Conservation (phyloP, 2,329 filamentous ascomycete genomes). For the Neonectria faginata region DNA sequence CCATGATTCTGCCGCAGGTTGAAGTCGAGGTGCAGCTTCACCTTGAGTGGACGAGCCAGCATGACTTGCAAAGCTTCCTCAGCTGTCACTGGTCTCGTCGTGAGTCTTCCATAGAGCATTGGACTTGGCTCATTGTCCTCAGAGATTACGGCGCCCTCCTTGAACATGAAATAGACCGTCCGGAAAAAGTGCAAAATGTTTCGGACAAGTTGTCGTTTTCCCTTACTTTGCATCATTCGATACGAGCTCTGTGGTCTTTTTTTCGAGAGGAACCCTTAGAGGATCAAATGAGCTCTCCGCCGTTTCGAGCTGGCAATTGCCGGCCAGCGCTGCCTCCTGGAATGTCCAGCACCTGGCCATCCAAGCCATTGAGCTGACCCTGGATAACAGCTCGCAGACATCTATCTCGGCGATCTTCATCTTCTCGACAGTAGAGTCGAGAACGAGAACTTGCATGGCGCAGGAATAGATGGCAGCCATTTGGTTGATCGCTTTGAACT, state of each 20-base stretch:
- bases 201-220: not conserved
- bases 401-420: not conserved
- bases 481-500: too few relatives aligned
- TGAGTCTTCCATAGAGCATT: not conserved
- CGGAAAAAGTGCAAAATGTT: not conserved
- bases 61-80: not conserved
- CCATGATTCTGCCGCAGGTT: not conserved
- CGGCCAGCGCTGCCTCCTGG: not conserved
- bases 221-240: not conserved
- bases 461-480: not conserved
- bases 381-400: not conserved
- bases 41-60: not conserved
- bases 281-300: not conserved
- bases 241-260: not conserved
- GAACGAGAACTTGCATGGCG: not conserved
- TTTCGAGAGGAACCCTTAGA: not conserved
- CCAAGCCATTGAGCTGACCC: not conserved
- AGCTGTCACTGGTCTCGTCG: not conserved
- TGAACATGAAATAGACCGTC: not conserved
- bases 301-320: not conserved
- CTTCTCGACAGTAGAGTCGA: not conserved
- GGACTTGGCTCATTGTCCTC: not conserved
- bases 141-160: not conserved
- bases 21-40: not conserved
- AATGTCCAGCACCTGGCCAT: not conserved